A percentile compares a stretch with the other conserved stretches of the same genome.
These are phyloP conservation scores for Pichia ethanolica DNA, from an alignment of 805 yeast genomes.

Conservation along the genomic window DNA sequence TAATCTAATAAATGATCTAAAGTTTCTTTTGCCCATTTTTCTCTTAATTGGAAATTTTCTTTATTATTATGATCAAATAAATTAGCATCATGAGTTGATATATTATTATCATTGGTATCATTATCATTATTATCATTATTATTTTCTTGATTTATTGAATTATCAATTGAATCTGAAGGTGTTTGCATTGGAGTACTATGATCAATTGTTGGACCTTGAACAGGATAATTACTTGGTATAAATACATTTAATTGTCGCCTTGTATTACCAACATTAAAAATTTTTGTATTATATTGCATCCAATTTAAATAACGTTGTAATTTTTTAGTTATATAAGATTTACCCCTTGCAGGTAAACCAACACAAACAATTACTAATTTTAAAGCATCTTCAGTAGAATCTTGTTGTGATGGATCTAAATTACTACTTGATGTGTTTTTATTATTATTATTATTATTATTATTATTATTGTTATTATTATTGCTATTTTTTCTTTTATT, in stretches of 20 bases:
- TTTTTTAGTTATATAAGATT: constrained; percentile 63
- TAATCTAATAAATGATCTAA: constrained; percentile 39
- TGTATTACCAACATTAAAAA: constrained; percentile 70
- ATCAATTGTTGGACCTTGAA: constrained; percentile 28
- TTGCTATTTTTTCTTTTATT: too few species aligned
- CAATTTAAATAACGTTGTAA: constrained; percentile 50
- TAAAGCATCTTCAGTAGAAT: constrained; percentile 13
- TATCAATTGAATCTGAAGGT: neutral
- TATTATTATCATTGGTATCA: neutral
- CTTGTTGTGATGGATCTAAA: neutral
- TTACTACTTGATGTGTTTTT: neutral
- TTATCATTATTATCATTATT: too few species aligned
- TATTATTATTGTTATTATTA: too few species aligned
- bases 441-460: neutral
- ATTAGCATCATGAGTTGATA: constrained; percentile 26
- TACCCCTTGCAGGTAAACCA: constrained; percentile 74
- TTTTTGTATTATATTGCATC: constrained; percentile 55
- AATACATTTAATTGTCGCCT: constrained; percentile 46
- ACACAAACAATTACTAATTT: constrained; percentile 65
- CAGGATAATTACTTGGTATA: constrained; percentile 32
- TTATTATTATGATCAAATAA: constrained; percentile 39
- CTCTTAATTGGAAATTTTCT: constrained; percentile 38
- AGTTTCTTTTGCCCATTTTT: constrained; percentile 46
- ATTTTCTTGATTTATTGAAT: neutral
- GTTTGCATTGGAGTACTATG: constrained; percentile 5